Conservation (phyloP, 148 eudicot species). For the Silene conica region DNA sequence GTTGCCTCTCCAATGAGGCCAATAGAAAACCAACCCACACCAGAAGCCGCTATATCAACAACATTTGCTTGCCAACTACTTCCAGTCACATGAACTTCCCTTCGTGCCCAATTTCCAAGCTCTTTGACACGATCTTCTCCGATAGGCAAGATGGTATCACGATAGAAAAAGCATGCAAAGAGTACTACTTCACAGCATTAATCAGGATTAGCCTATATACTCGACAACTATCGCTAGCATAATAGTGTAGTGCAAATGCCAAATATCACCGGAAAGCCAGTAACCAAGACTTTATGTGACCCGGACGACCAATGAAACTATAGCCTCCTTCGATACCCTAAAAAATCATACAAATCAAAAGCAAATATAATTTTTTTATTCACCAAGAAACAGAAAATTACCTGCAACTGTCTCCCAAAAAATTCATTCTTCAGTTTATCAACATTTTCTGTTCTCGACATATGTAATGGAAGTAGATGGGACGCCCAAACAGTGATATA, state of each 20-base stretch:
- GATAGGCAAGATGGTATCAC: conserved; percentile 37
- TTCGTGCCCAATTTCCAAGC: conserved; percentile 74
- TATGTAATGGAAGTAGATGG: conserved; percentile 74
- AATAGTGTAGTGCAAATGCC: background rate
- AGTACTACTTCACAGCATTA: background rate
- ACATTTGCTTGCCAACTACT: conserved; percentile 70
- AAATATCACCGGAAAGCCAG: background rate
- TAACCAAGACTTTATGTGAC: background rate
- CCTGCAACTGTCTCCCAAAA: conserved; percentile 86
- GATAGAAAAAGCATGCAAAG: background rate
- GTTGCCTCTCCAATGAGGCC: conserved; percentile 77
- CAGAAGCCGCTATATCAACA: conserved; percentile 72
- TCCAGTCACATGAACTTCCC: conserved; percentile 56
- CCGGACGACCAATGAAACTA: background rate
- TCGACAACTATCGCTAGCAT: background rate
- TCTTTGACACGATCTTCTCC: conserved; percentile 56
- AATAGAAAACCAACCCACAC: conserved; percentile 96
- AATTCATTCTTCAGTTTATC: conserved; percentile 54
- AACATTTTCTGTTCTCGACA: conserved; percentile 84
- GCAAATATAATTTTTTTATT: background rate
- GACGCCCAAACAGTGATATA: conserved; percentile 97
- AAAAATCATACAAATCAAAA: background rate
- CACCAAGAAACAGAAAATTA: conserved; percentile 17
- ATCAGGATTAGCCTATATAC: background rate
- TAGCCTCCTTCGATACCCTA: background rate